A percentile compares a stretch with the other conserved stretches of the same genome.
Evolutionary conservation across 2,329 filamentous ascomycete genomes (phyloP).

Genomic region (Neonectria faginata): DNA sequence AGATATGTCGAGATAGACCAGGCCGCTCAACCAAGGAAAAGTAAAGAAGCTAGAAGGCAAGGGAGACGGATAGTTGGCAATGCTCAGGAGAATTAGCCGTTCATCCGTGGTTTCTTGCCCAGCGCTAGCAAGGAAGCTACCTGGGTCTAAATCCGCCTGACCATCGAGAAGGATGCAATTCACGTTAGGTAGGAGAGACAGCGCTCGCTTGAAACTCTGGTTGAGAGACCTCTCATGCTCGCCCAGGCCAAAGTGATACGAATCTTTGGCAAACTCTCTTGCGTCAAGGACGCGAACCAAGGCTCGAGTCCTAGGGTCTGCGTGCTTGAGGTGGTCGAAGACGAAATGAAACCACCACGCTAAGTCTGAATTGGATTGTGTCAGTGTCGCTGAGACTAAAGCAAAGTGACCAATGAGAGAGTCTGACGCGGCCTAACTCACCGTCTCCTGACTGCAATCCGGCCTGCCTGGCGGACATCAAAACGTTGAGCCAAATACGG

Average conservation of each 20-base stretch:
- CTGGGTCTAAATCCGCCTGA: conserved; percentile 58
- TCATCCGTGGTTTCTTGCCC: conserved; percentile 14
- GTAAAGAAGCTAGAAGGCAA: conserved; percentile 57
- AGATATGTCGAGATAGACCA: conserved; percentile 67
- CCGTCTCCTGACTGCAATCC: conserved; percentile 60
- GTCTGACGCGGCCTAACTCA: conserved; percentile 45
- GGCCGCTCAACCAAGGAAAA: conserved; percentile 49
- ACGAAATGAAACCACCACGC: conserved; percentile 63
- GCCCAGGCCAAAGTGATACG: conserved; percentile 57
- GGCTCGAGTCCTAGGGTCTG: conserved; percentile 54
- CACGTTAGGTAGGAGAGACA: conserved; percentile 57
- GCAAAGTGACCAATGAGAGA: conserved; percentile 2
- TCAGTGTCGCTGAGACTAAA: conserved; percentile 21
- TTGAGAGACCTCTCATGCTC: conserved; percentile 50
- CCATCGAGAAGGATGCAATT: conserved; percentile 62
- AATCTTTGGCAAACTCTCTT: conserved; percentile 54
- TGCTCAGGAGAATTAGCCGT: conserved; percentile 55
- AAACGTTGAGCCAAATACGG: conserved; percentile 64
- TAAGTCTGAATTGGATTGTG: conserved; percentile 55
- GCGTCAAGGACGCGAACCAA: conserved; percentile 63
- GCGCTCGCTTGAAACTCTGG: conserved; percentile 54
- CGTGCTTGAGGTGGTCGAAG: conserved; percentile 50
- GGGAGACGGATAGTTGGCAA: conserved; percentile 55
- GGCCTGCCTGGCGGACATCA: conserved; percentile 53
- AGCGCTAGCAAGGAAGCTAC: conserved; percentile 47